Evolutionary conservation across 345 rosid genomes (phyloP).

Genomic region (Lumnitzera racemosa): DNA sequence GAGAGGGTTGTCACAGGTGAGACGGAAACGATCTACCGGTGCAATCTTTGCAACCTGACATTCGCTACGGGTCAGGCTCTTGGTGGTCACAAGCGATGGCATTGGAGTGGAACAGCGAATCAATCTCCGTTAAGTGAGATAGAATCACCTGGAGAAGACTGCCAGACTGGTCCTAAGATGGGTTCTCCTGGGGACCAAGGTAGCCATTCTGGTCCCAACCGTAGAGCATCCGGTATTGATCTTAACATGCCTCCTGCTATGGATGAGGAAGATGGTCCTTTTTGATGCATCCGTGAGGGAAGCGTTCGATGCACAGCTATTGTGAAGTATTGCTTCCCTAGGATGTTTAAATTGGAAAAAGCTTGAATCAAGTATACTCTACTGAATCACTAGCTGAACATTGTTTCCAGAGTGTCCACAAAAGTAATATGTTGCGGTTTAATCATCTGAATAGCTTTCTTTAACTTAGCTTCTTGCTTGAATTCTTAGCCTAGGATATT

Average conservation of each 20-base stretch:
- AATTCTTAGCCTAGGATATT: too few relatives aligned
- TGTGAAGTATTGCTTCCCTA: too few relatives aligned
- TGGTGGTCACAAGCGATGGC: constrained; percentile 20
- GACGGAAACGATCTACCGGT: constrained; percentile 1
- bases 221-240: constrained; percentile 14
- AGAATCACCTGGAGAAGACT: neutral
- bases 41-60: constrained; percentile 14
- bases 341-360: too few relatives aligned
- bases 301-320: too few relatives aligned
- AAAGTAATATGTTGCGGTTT: too few relatives aligned
- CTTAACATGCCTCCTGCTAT: constrained; percentile 23
- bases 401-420: too few relatives aligned
- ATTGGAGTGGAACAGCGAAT: constrained; percentile 8
- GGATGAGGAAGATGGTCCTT: constrained; percentile 11
- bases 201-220: constrained; percentile 5
- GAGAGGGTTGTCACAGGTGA: neutral
- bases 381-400: too few relatives aligned
- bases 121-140: constrained; percentile 2
- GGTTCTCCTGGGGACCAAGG: constrained; percentile 8
- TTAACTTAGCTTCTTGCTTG: too few relatives aligned
- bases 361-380: too few relatives aligned
- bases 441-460: too few relatives aligned
- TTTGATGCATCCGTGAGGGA: neutral
- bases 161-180: too few relatives aligned
- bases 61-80: constrained; percentile 18